A percentile compares a stretch with the other conserved stretches of the same genome.
These are phyloP conservation scores for Lenzites betulinus DNA, from an alignment of 768 basidiomycete species.

Conservation along the genomic window DNA sequence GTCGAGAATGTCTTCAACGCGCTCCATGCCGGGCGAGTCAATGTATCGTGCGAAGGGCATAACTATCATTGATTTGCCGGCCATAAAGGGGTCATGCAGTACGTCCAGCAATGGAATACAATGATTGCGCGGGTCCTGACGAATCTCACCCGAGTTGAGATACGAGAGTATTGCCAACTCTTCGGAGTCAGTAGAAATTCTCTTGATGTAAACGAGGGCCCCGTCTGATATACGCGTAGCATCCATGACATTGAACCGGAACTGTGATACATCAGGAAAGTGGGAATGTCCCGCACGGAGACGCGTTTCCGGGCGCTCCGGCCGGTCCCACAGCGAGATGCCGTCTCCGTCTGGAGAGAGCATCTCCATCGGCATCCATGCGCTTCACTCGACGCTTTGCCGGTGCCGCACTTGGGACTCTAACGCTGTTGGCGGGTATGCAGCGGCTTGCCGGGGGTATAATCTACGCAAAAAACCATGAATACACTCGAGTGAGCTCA, in stretches of 20 bases:
- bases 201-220: constrained; percentile 21
- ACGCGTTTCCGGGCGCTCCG: too few species aligned
- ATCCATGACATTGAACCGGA: constrained; percentile 14
- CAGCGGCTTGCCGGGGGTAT: too few species aligned
- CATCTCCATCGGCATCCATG: too few species aligned
- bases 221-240: constrained; percentile 24
- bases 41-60: neutral
- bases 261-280: too few species aligned
- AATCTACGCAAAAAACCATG: too few species aligned
- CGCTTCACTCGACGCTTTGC: too few species aligned
- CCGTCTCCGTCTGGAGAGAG: too few species aligned
- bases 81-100: neutral
- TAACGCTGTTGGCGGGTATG: too few species aligned
- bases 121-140: constrained; percentile 22
- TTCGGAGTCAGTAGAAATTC: neutral
- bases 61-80: neutral
- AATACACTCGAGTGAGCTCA: too few species aligned
- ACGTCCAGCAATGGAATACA: constrained; percentile 28
- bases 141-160: constrained; percentile 13
- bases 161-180: constrained; percentile 16
- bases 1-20: neutral
- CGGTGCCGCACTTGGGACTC: too few species aligned
- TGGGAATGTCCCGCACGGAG: too few species aligned
- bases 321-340: too few species aligned
- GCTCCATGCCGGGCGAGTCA: neutral